Evolutionary conservation across 306 rosid species (phyloP).

Genomic region (Castanea crenata): DNA sequence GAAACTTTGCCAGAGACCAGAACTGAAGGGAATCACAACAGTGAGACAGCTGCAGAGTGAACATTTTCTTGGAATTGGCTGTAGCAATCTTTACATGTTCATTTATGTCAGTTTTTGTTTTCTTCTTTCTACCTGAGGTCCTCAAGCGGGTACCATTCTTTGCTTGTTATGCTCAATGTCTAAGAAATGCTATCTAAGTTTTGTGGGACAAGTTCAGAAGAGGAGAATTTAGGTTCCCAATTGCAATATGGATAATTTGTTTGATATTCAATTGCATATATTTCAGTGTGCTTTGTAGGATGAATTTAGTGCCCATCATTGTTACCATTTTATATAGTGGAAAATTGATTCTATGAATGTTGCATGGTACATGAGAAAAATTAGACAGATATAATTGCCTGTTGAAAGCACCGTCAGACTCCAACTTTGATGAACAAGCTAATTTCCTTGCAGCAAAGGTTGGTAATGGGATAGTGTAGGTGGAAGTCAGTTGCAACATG

Average conservation of each 20-base stretch:
- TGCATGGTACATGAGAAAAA: background rate
- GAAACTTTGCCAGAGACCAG: slow-evolving; percentile 63
- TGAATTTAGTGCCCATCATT: slow-evolving; percentile 8
- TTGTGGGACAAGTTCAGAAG: slow-evolving; percentile 1
- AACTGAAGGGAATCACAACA: slow-evolving; percentile 38
- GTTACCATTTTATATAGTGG: background rate
- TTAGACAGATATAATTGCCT: background rate
- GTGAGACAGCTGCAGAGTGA: slow-evolving; percentile 53
- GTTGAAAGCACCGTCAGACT: background rate
- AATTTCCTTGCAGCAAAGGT: background rate
- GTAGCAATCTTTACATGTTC: slow-evolving; percentile 13
- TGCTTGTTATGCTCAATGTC: background rate
- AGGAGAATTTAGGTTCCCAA: slow-evolving; percentile 21
- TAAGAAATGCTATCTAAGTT: background rate
- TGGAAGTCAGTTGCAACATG: background rate
- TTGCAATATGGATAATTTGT: slow-evolving; percentile 15
- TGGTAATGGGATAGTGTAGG: background rate
- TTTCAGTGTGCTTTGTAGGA: slow-evolving; percentile 10
- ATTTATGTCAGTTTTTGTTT: slow-evolving; percentile 16
- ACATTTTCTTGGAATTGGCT: slow-evolving; percentile 17
- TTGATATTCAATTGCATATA: slow-evolving; percentile 12
- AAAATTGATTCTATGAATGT: slow-evolving; percentile 4
- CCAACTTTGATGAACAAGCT: background rate
- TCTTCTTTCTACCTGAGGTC: background rate
- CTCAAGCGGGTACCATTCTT: slow-evolving; percentile 5